phyloP scores from a whole-genome alignment of 2,329 filamentous ascomycete genomes.

The Venturia pyrina region DNA sequence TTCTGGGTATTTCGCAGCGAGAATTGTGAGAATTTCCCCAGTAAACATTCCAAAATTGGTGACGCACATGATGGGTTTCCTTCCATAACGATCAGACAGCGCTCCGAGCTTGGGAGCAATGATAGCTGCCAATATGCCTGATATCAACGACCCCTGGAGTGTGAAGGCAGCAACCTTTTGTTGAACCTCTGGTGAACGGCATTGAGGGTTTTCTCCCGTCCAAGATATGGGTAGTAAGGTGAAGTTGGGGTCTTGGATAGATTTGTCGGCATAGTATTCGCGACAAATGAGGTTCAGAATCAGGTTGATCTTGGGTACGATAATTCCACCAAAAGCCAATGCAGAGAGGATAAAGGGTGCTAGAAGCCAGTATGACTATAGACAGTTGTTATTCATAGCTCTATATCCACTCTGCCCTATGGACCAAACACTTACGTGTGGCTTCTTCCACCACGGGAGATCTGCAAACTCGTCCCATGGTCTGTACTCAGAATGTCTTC shows the following conservation, averaged over 20 bases:
- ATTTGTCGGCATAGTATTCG: slow-evolving; percentile 61
- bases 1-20: slow-evolving; percentile 67
- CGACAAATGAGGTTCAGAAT: slow-evolving; percentile 76
- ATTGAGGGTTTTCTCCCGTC: slow-evolving; percentile 66
- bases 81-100: slow-evolving; percentile 77
- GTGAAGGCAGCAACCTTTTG: slow-evolving; percentile 67
- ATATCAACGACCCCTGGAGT: slow-evolving; percentile 62
- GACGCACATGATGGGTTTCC: slow-evolving; percentile 62
- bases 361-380: slow-evolving; percentile 68
- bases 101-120: slow-evolving; percentile 74
- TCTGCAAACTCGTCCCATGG: slow-evolving; percentile 9
- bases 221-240: slow-evolving; percentile 54
- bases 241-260: slow-evolving; percentile 43
- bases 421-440: slow-evolving; percentile 12
- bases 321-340: slow-evolving; percentile 72
- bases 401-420: neutral
- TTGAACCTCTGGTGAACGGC: slow-evolving; percentile 69
- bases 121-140: slow-evolving; percentile 69
- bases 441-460: slow-evolving; percentile 14
- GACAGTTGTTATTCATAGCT: neutral
- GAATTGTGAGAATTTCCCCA: slow-evolving; percentile 65
- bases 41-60: slow-evolving; percentile 65
- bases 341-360: slow-evolving; percentile 73
- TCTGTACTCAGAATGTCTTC: neutral
- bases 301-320: slow-evolving; percentile 81